Conservation (phyloP, 2,329 filamentous ascomycete genomes). For the Leptodontidium sp. region DNA sequence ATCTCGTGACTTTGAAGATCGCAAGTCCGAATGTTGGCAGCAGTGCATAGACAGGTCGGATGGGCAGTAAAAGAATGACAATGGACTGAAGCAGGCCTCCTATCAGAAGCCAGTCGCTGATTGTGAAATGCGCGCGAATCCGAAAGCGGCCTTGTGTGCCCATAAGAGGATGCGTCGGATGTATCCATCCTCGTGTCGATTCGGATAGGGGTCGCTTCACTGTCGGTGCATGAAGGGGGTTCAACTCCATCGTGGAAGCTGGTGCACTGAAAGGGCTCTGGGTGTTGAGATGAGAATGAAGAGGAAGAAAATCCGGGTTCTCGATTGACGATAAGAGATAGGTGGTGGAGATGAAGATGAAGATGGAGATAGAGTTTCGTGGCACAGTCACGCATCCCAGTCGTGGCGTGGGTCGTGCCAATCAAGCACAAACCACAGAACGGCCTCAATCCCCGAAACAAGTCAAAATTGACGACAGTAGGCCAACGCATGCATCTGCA, state of each 20-base stretch:
- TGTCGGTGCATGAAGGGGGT: constrained; percentile 5
- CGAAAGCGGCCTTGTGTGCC: constrained; percentile 25
- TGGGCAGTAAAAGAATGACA: constrained; percentile 19
- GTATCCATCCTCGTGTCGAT: constrained; percentile 24
- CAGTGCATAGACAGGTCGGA: constrained; percentile 6
- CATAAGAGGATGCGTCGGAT: constrained; percentile 22
- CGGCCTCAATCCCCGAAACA: background rate
- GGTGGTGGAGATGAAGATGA: background rate
- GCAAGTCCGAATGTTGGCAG: constrained; percentile 26
- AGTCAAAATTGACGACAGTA: background rate
- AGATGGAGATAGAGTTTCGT: background rate
- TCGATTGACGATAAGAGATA: background rate
- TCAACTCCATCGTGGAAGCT: constrained; percentile 21
- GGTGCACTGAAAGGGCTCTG: background rate
- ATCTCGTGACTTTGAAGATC: constrained; percentile 21
- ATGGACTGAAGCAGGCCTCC: constrained; percentile 26
- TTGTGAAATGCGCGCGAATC: constrained; percentile 25
- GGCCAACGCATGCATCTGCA: background rate
- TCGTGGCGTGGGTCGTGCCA: background rate
- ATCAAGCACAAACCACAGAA: background rate
- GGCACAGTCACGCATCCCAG: background rate
- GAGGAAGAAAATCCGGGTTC: background rate
- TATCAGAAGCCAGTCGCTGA: constrained; percentile 30
- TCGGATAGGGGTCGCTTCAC: constrained; percentile 21
- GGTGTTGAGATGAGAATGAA: background rate